Conservation (phyloP, 2,329 filamentous ascomycete genomes). For the Helotiales sp. region DNA sequence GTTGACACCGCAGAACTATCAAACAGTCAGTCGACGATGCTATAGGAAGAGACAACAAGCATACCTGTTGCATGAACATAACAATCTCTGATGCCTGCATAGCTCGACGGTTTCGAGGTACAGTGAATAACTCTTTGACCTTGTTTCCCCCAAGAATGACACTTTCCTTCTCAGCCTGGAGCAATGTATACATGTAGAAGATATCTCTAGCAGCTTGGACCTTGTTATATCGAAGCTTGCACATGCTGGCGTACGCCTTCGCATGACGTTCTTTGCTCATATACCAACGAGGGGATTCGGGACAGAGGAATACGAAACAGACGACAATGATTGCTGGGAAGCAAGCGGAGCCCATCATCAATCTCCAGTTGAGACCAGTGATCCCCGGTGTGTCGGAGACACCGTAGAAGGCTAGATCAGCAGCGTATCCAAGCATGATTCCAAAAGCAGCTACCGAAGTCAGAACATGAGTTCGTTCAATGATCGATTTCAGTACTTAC, state of each 20-base stretch:
- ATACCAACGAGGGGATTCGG: constrained; percentile 52
- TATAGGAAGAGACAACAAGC: not conserved
- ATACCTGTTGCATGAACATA: constrained; percentile 66
- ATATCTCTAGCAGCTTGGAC: constrained; percentile 56
- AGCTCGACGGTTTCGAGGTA: constrained; percentile 62
- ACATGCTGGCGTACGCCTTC: constrained; percentile 44
- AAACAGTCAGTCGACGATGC: not conserved
- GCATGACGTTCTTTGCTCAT: constrained; percentile 47
- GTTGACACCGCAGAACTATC: constrained; percentile 45
- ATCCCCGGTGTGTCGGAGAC: constrained; percentile 53
- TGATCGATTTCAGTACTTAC: not conserved
- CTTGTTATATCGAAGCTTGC: constrained; percentile 48
- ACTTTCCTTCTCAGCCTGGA: constrained; percentile 40
- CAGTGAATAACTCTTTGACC: constrained; percentile 53
- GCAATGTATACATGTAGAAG: constrained; percentile 56
- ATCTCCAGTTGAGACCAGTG: constrained; percentile 62
- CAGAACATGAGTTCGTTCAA: not conserved
- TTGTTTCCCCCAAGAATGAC: constrained; percentile 44
- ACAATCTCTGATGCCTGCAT: constrained; percentile 61
- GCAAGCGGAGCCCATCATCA: constrained; percentile 64
- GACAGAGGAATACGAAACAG: constrained; percentile 41
- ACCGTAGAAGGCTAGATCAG: constrained; percentile 61
- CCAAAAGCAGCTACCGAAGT: constrained; percentile 40
- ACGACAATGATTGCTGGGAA: constrained; percentile 59
- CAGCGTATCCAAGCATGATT: constrained; percentile 58